Evolutionary conservation across 2,329 filamentous ascomycete genomes (phyloP).

Genomic region (Sphaerulina musiva): DNA sequence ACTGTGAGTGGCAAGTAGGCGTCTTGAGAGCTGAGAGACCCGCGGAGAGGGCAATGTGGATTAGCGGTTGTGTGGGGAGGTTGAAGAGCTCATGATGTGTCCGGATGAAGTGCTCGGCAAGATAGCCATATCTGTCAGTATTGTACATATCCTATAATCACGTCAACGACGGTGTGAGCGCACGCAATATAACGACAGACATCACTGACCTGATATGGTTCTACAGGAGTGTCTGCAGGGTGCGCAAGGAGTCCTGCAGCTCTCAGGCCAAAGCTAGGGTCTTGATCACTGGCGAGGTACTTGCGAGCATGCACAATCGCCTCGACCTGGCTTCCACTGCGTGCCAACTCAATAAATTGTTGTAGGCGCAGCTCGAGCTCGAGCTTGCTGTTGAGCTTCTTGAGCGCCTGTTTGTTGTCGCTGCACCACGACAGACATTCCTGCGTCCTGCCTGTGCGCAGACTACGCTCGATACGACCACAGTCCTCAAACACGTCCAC

Average conservation of each 20-base stretch:
- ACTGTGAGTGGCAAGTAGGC: constrained; percentile 74
- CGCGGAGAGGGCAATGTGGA: constrained; percentile 84
- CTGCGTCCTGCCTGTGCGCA: constrained; percentile 61
- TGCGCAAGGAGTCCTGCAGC: constrained; percentile 79
- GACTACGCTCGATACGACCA: constrained; percentile 66
- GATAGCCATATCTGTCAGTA: constrained; percentile 62
- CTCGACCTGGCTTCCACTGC: constrained; percentile 65
- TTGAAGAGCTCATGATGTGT: constrained; percentile 83
- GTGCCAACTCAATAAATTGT: constrained; percentile 87
- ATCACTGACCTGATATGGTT: constrained; percentile 52
- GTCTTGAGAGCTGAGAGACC: constrained; percentile 94
- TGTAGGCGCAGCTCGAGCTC: constrained; percentile 92
- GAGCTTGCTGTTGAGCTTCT: constrained; percentile 79
- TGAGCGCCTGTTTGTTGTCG: constrained; percentile 87
- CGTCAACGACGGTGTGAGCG: constrained; percentile 18
- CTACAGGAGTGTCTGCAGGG: constrained; percentile 52
- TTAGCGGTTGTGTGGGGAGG: constrained; percentile 72
- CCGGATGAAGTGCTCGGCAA: constrained; percentile 72
- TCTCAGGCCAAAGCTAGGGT: constrained; percentile 61
- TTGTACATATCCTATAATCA: constrained; percentile 63
- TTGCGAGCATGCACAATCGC: constrained; percentile 78
- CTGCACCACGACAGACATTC: constrained; percentile 85
- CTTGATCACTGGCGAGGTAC: constrained; percentile 64
- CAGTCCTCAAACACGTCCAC: constrained; percentile 80
- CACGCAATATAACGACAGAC: not conserved